A percentile compares a stretch with the other conserved stretches of the same genome.
Conservation (phyloP, 208 protist genomes). For the Wallacemonas sp. region DNA sequence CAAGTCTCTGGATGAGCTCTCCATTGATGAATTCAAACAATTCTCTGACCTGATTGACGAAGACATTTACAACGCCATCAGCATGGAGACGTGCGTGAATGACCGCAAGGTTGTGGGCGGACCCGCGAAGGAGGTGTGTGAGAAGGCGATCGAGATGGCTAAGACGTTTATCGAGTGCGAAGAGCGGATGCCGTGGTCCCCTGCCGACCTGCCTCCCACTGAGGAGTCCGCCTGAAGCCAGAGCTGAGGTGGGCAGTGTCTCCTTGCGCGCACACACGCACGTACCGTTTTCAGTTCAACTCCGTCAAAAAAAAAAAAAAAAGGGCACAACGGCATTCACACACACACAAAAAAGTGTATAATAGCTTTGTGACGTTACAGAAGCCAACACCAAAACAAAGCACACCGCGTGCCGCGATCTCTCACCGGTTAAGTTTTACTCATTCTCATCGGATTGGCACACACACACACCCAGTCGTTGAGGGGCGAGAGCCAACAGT, state of each 20-base stretch:
- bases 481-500: no score
- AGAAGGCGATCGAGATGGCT: slow-evolving; percentile 19
- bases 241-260: no score
- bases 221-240: not conserved
- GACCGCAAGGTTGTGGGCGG: slow-evolving; percentile 33
- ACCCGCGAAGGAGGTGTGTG: slow-evolving; percentile 25
- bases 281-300: no score
- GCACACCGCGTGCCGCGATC: no score
- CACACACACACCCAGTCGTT: not conserved
- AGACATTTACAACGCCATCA: slow-evolving; percentile 34
- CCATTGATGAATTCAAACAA: slow-evolving; percentile 20
- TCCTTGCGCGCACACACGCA: no score
- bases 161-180: slow-evolving; percentile 13
- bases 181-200: not conserved
- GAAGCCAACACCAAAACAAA: no score
- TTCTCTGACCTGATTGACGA: slow-evolving; percentile 25
- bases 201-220: not conserved
- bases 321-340: not conserved
- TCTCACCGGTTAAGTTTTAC: no score
- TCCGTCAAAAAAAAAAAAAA: not conserved
- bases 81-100: slow-evolving; percentile 36
- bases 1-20: slow-evolving; percentile 30
- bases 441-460: not conserved
- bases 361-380: no score
- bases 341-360: not conserved